phyloP scores from a whole-genome alignment of 176 grass and related monocot species.

The Avena sativa region DNA sequence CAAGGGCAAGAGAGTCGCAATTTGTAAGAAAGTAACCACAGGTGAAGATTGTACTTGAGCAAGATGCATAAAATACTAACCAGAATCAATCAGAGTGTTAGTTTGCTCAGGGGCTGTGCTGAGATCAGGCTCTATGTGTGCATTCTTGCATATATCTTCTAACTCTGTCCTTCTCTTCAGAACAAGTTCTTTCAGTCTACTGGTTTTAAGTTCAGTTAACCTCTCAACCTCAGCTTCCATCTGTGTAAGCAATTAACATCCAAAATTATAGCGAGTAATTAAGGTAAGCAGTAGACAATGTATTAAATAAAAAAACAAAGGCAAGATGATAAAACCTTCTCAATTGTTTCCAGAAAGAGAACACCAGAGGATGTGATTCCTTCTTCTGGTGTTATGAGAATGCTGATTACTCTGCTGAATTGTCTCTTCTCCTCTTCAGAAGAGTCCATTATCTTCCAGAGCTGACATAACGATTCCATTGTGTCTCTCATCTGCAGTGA shows the following conservation, averaged over 20 bases:
- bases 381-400: constrained; percentile 70
- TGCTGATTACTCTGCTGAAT: constrained; percentile 67
- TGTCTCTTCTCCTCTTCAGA: constrained; percentile 74
- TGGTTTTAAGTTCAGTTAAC: constrained; percentile 81
- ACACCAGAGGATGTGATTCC: constrained; percentile 63
- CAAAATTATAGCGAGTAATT: constrained; percentile 6
- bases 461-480: constrained; percentile 75
- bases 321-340: constrained; percentile 62
- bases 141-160: constrained; percentile 87
- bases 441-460: constrained; percentile 97
- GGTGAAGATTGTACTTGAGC: constrained; percentile 20
- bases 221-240: constrained; percentile 77
- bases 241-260: constrained; percentile 51
- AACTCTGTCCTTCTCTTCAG: constrained; percentile 79
- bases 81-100: constrained; percentile 83
- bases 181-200: constrained; percentile 86
- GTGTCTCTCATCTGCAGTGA: constrained; percentile 78
- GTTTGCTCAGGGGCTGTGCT: constrained; percentile 83
- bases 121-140: constrained; percentile 87
- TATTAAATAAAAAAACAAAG: constrained; percentile 35
- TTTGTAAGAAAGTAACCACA: constrained; percentile 26
- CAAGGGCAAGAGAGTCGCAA: constrained; percentile 17
- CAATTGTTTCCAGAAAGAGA: constrained; percentile 76
- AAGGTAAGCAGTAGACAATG: neutral
- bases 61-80: constrained; percentile 55